Evolutionary conservation across 176 grass and related monocot genomes (phyloP), one percentile per base, ranked within the genome.

Genomic region (bread wheat (Triticum aestivum)): DNA sequence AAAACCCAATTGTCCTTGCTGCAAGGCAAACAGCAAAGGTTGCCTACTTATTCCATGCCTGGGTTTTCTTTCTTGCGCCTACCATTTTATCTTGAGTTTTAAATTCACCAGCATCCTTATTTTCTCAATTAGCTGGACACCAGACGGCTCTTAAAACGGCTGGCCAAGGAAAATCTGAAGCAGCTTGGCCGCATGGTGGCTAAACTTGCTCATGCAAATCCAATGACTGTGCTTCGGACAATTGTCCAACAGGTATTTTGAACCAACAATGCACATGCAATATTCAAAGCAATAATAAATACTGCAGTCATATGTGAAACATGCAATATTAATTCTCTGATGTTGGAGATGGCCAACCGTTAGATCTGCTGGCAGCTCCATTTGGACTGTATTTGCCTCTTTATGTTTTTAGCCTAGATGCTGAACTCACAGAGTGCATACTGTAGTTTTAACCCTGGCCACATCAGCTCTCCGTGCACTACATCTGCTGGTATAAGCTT

Each of bases 101-200:
- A 71, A 79, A 81, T 86, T 84, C 52, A 82, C 84, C 15, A 9
- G 18, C 39, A 47, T 35, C 64, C 14, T 71, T 73, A 81, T 83
- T 58, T 84, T 82, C 78, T 84, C 81, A 80, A 77, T 83, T 89
- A 99, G 97, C 82, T 99, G 87, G 97, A 99, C 81, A 99, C 97
- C 26, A 99, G 97, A 89, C 96, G 97, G 87, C 91, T 99, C 61
- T 82, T 99, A 87, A 99, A 99, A 84, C 89, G 97, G 12, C 65
- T 99, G 69, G 97, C 97, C 72, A 99, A 99, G 90, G 97, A 99
- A 91, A 99, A 99, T 38, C 86, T 99, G 90, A 99, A 91, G 89
- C 97, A 89, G 45, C 88, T 99, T 56, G 94, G 97, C 72, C 97
- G 97, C 42, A 96, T 99, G 94, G 94, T 99, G 32, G 97, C 97